Conservation (phyloP, 78 protist genomes). For the Speleostelium caveatum region DNA sequence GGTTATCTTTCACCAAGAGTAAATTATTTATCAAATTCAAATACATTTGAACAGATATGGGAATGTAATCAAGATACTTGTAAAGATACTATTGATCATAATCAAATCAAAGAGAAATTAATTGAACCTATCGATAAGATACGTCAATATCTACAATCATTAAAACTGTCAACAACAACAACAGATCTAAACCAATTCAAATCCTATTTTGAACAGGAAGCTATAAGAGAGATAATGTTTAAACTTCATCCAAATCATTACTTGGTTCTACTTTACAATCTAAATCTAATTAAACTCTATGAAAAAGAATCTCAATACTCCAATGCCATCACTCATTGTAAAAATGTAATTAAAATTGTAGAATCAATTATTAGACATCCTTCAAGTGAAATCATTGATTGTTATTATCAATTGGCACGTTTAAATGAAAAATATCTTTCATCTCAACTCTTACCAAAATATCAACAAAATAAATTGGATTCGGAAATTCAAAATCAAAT, state of each 20-base stretch:
- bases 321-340: conserved; percentile 35
- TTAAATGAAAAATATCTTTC: conserved; percentile 26
- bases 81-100: neutral
- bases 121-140: neutral
- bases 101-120: neutral
- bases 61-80: neutral
- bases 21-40: neutral
- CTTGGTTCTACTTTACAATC: conserved; percentile 1
- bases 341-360: conserved; percentile 23
- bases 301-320: neutral
- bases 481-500: neutral
- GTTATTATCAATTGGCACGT: conserved; percentile 26
- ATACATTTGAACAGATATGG: conserved; percentile 12
- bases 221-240: neutral
- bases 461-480: neutral
- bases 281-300: neutral
- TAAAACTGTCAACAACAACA: neutral
- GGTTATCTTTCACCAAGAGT: conserved; percentile 44
- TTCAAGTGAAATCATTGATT: conserved; percentile 32
- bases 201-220: no score
- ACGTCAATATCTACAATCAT: neutral
- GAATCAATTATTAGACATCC: conserved; percentile 1
- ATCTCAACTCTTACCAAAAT: conserved; percentile 6
- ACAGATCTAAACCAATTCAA: neutral
- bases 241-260: conserved; percentile 30